Percentiles rank a stretch among this genome's conserved stretches.
Evolutionary conservation across 768 basidiomycete species (phyloP).

Genomic region (Termitomyces sp.): DNA sequence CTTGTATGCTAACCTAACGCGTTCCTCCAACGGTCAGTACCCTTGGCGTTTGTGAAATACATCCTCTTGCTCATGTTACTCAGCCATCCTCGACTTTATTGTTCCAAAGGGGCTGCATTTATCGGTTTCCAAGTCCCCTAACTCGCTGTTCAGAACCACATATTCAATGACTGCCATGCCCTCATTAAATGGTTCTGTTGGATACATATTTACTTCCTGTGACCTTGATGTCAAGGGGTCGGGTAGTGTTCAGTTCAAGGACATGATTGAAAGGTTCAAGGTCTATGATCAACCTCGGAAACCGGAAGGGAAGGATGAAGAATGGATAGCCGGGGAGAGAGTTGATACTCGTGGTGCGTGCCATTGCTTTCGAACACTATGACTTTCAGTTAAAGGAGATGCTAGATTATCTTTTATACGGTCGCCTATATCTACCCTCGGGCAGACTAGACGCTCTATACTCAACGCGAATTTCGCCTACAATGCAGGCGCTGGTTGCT

Average conservation of each 20-base stretch:
- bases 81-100: conserved; percentile 89
- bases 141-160: conserved; percentile 82
- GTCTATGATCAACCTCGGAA: conserved; percentile 77
- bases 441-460: conserved; percentile 88
- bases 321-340: conserved; percentile 77
- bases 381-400: conserved; percentile 8
- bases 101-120: conserved; percentile 80
- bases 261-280: conserved; percentile 86
- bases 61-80: conserved; percentile 1
- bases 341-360: conserved; percentile 71
- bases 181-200: conserved; percentile 87
- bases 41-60: not conserved
- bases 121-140: conserved; percentile 85
- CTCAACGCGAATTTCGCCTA: conserved; percentile 74
- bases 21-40: conserved; percentile 76
- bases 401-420: conserved; percentile 90
- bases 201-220: conserved; percentile 91
- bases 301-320: conserved; percentile 76
- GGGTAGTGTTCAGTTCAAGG: conserved; percentile 74
- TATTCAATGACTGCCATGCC: conserved; percentile 94
- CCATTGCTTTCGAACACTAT: conserved; percentile 7
- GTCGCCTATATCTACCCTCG: conserved; percentile 86
- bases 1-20: conserved; percentile 84
- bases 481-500: conserved; percentile 78
- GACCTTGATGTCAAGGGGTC: conserved; percentile 70